Percentiles rank a stretch among this genome's conserved stretches.
Conservation (phyloP, 2,329 filamentous ascomycete genomes). For the Colletotrichum higginsianum region DNA sequence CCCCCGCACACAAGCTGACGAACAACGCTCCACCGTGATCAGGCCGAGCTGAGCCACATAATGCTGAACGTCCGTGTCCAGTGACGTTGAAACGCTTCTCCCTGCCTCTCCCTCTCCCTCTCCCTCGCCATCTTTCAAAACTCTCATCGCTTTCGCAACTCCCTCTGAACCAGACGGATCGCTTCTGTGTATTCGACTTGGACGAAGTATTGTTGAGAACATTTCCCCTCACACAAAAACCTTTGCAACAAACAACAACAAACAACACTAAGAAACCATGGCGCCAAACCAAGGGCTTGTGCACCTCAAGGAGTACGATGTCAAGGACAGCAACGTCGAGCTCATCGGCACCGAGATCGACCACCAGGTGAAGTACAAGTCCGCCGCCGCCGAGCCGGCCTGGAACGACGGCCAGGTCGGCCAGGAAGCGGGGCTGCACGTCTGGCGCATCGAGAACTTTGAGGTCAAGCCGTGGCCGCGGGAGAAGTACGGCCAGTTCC, state of each 20-base stretch:
- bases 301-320: constrained; percentile 75
- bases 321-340: constrained; percentile 78
- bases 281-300: constrained; percentile 73
- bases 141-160: background rate
- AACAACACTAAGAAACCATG: constrained; percentile 57
- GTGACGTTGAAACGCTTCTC: constrained; percentile 36
- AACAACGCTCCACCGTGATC: constrained; percentile 33
- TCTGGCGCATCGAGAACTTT: constrained; percentile 80
- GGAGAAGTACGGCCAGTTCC: constrained; percentile 71
- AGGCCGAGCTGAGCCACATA: constrained; percentile 27
- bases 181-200: background rate
- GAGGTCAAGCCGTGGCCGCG: constrained; percentile 74
- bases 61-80: constrained; percentile 24
- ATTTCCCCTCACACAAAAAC: too few relatives aligned
- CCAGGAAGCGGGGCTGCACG: constrained; percentile 65
- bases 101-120: constrained; percentile 1
- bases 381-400: constrained; percentile 75
- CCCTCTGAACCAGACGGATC: background rate
- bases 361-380: constrained; percentile 78
- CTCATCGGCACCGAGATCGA: constrained; percentile 75
- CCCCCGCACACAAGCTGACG: constrained; percentile 39
- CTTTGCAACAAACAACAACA: background rate
- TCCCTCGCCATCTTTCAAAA: background rate
- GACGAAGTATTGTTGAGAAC: too few relatives aligned
- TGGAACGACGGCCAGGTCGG: constrained; percentile 75